phyloP scores from a whole-genome alignment of 495 filamentous ascomycete genomes.

The Sordaria brevicollis region DNA sequence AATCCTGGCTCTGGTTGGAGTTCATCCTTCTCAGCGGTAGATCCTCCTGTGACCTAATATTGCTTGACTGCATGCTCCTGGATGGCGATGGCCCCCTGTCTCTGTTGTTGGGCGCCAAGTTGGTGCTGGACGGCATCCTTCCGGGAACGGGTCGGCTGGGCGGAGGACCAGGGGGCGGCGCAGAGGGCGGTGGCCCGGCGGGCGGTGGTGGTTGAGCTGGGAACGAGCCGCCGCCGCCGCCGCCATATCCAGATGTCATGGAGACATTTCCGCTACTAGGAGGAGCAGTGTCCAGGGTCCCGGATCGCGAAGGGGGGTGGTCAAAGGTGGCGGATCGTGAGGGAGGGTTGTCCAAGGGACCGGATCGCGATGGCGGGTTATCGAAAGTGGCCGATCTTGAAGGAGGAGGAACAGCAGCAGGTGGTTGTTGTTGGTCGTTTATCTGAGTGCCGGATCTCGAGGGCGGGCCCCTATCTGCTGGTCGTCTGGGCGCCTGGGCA shows the following conservation, averaged over 20 bases:
- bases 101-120: constrained; percentile 24
- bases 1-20: constrained; percentile 47
- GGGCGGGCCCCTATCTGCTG: neutral
- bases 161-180: neutral
- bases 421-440: neutral
- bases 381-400: neutral
- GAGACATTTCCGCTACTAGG: constrained; percentile 17
- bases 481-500: constrained; percentile 16
- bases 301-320: constrained; percentile 23
- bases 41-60: constrained; percentile 27
- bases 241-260: constrained; percentile 18
- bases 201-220: neutral
- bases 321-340: constrained; percentile 14
- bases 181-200: constrained; percentile 4
- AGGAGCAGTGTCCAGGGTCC: constrained; percentile 17
- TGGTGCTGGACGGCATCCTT: constrained; percentile 18
- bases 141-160: constrained; percentile 7
- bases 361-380: neutral
- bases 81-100: constrained; percentile 25
- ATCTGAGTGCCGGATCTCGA: neutral
- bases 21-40: constrained; percentile 35
- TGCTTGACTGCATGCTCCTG: constrained; percentile 34
- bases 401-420: neutral
- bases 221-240: neutral
- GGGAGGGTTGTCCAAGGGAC: neutral